Percentiles rank a stretch among this genome's conserved stretches.
These are phyloP conservation scores for Lipomyces yamanashiensis DNA, from an alignment of 805 yeast genomes.

Conservation along the genomic window DNA sequence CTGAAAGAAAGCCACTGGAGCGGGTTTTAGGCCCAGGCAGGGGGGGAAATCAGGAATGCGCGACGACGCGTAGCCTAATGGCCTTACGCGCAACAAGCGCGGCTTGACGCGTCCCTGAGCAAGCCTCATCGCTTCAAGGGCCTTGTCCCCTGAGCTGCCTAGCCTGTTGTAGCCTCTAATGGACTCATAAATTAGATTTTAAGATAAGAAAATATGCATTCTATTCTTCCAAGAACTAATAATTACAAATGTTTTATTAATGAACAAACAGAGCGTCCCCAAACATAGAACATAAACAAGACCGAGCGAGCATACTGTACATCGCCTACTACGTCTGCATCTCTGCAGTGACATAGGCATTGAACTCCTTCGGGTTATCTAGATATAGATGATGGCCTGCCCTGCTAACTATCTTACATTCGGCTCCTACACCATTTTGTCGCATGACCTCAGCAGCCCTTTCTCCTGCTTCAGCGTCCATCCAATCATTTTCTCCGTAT, in stretches of 20 bases:
- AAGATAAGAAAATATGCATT: too few relatives aligned
- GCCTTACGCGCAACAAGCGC: neutral
- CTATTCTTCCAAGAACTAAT: neutral
- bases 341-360: conserved; percentile 40
- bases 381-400: conserved; percentile 79
- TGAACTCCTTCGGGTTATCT: conserved; percentile 63
- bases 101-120: conserved; percentile 4
- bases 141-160: neutral
- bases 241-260: neutral
- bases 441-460: conserved; percentile 43
- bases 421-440: conserved; percentile 40
- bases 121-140: neutral
- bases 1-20: neutral
- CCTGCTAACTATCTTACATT: conserved; percentile 49
- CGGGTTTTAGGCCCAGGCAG: neutral
- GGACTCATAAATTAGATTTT: too few relatives aligned
- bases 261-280: too few relatives aligned
- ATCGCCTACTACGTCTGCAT: neutral
- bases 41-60: conserved; percentile 1
- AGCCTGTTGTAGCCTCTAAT: too few relatives aligned
- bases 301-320: neutral
- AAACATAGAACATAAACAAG: too few relatives aligned
- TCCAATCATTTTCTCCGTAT: conserved; percentile 83
- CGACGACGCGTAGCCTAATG: neutral
- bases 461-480: conserved; percentile 53